phyloP scores from a whole-genome alignment of 345 rosid genomes.

The Erucastrum elatum region DNA sequence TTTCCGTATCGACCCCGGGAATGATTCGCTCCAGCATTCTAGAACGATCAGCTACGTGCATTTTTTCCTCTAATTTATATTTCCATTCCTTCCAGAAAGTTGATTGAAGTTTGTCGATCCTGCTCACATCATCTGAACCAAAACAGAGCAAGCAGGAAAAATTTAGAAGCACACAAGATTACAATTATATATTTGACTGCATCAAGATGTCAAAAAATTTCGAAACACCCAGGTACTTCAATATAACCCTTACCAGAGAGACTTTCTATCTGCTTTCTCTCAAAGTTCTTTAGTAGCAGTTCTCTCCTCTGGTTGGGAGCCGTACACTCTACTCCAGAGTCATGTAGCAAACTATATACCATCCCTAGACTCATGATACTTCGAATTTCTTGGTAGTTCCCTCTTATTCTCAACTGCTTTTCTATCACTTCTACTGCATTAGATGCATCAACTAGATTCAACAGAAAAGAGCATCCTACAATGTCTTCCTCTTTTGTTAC shows the following conservation, averaged over 20 bases:
- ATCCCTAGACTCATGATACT: slow-evolving; percentile 94
- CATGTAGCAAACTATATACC: slow-evolving; percentile 80
- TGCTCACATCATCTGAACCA: slow-evolving; percentile 69
- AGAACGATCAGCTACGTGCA: slow-evolving; percentile 69
- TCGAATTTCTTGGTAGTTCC: slow-evolving; percentile 73
- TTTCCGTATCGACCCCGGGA: slow-evolving; percentile 82
- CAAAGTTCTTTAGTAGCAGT: slow-evolving; percentile 61
- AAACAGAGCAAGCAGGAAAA: slow-evolving; percentile 23
- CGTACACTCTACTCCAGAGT: slow-evolving; percentile 76
- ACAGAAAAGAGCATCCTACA: slow-evolving; percentile 78
- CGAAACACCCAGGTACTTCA: background rate
- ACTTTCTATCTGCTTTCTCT: slow-evolving; percentile 61
- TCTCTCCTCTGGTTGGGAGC: slow-evolving; percentile 72
- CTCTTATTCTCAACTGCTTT: slow-evolving; percentile 77
- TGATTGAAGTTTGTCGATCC: slow-evolving; percentile 77
- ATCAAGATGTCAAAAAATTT: slow-evolving; percentile 10
- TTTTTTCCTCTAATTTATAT: slow-evolving; percentile 84
- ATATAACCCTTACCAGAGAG: slow-evolving; percentile 55
- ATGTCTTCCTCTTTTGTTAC: slow-evolving; percentile 84
- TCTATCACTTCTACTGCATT: slow-evolving; percentile 90
- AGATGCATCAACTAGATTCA: slow-evolving; percentile 87
- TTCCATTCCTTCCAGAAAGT: slow-evolving; percentile 98
- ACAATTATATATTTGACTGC: slow-evolving; percentile 3
- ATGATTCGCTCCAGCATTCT: slow-evolving; percentile 77
- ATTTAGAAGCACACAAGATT: slow-evolving; percentile 9